These are phyloP conservation scores for Cadophora luteo-olivacea DNA, from an alignment of 2,329 filamentous ascomycete genomes.

Conservation along the genomic window DNA sequence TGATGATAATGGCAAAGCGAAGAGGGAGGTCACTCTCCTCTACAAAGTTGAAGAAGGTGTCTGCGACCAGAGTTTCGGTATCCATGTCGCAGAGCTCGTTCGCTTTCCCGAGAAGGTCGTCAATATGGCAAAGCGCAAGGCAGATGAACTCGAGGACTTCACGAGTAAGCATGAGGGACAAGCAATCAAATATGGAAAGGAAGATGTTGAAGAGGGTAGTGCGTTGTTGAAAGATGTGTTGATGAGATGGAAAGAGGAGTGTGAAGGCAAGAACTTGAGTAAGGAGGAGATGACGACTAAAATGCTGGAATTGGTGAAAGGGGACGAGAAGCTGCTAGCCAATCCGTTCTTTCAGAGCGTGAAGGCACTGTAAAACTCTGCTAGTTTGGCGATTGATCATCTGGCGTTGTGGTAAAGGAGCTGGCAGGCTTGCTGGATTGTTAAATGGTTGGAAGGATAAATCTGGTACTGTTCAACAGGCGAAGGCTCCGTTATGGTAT, in stretches of 20 bases:
- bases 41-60: constrained; percentile 97
- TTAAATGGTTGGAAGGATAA: background rate
- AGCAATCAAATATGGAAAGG: constrained; percentile 71
- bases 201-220: constrained; percentile 90
- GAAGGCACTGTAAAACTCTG: constrained; percentile 45
- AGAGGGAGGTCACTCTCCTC: constrained; percentile 87
- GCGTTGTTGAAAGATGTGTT: constrained; percentile 83
- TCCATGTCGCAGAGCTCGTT: constrained; percentile 96
- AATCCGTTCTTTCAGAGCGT: constrained; percentile 74
- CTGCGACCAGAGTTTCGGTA: constrained; percentile 97
- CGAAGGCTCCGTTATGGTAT: constrained; percentile 11
- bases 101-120: constrained; percentile 97
- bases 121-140: constrained; percentile 98
- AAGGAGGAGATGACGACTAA: constrained; percentile 79
- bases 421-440: constrained; percentile 9
- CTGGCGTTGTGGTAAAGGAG: constrained; percentile 13
- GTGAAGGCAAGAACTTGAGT: constrained; percentile 63
- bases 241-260: constrained; percentile 83
- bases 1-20: constrained; percentile 51
- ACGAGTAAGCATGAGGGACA: constrained; percentile 74
- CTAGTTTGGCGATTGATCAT: background rate
- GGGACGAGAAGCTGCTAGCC: constrained; percentile 67
- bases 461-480: background rate
- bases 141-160: constrained; percentile 97
- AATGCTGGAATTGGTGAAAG: constrained; percentile 80